Evolutionary conservation across 257 asterid species (phyloP).

Genomic region (Gentiana dahurica): DNA sequence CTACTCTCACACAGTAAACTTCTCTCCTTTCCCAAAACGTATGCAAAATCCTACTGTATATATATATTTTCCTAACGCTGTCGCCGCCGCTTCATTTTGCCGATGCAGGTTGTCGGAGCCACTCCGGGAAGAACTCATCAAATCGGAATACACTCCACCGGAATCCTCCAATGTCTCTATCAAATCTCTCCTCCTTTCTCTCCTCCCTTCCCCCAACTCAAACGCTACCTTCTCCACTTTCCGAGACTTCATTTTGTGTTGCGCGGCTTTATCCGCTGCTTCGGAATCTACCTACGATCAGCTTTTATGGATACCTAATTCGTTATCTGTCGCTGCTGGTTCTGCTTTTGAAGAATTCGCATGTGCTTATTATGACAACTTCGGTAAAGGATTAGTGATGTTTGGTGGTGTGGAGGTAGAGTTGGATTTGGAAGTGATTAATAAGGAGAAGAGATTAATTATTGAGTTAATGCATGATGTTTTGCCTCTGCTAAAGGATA

Average conservation of each 20-base stretch:
- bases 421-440: conserved; percentile 34
- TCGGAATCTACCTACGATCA: conserved; percentile 39
- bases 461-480: conserved; percentile 52
- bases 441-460: conserved; percentile 47
- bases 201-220: conserved; percentile 20
- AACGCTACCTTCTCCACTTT: conserved; percentile 12
- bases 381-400: too few relatives aligned
- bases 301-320: conserved; percentile 56
- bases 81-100: not conserved
- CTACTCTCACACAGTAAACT: too few relatives aligned
- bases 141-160: conserved; percentile 52
- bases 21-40: conserved; percentile 2
- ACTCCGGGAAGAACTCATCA: conserved; percentile 27
- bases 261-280: conserved; percentile 74
- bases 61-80: not conserved
- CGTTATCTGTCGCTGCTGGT: conserved; percentile 36
- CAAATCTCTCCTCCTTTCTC: conserved; percentile 53
- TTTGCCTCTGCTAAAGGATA: conserved; percentile 48
- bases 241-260: conserved; percentile 49
- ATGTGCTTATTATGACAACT: conserved; percentile 21
- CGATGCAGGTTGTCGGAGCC: conserved; percentile 45
- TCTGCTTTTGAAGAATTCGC: conserved; percentile 43
- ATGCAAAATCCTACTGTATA: not conserved
- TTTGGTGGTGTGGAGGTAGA: conserved; percentile 36
- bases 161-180: conserved; percentile 39